Evolutionary conservation across 176 grass and related monocot genomes (phyloP).

Genomic region (Zea mays): DNA sequence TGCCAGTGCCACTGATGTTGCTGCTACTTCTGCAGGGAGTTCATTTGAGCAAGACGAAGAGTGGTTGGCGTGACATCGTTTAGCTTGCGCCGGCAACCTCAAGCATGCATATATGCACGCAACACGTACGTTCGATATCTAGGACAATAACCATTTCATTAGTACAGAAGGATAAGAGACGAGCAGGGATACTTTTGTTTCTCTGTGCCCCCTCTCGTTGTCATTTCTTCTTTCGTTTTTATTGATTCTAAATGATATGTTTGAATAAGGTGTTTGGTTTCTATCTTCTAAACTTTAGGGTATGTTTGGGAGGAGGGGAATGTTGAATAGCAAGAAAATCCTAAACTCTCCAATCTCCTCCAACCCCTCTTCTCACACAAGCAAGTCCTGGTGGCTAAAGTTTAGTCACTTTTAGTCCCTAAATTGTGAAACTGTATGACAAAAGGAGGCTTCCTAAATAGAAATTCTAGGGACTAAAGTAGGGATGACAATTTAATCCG

Average conservation of each 20-base stretch:
- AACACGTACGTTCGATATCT: conserved; percentile 37
- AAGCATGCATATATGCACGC: conserved; percentile 16
- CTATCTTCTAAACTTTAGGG: too few species aligned
- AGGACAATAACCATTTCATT: conserved; percentile 35
- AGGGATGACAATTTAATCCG: too few species aligned
- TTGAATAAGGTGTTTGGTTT: not conserved
- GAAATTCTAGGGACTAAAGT: too few species aligned
- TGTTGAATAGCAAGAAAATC: too few species aligned
- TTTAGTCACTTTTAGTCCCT: too few species aligned
- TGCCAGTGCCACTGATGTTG: not conserved
- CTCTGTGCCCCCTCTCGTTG: conserved; percentile 2
- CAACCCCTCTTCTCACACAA: too few species aligned
- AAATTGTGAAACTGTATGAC: too few species aligned
- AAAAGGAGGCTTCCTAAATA: too few species aligned
- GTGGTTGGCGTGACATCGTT: conserved; percentile 50
- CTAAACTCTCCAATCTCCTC: too few species aligned
- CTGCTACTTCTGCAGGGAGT: conserved; percentile 47
- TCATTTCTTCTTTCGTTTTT: not conserved
- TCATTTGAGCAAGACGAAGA: conserved; percentile 50
- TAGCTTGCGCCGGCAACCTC: conserved; percentile 32
- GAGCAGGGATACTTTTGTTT: conserved; percentile 18
- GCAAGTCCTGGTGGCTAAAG: too few species aligned
- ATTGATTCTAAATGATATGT: conserved; percentile 14
- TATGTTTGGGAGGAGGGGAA: too few species aligned
- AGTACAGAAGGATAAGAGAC: not conserved